Evolutionary conservation across 768 basidiomycete genomes (phyloP).

Genomic region (Collybia nuda): DNA sequence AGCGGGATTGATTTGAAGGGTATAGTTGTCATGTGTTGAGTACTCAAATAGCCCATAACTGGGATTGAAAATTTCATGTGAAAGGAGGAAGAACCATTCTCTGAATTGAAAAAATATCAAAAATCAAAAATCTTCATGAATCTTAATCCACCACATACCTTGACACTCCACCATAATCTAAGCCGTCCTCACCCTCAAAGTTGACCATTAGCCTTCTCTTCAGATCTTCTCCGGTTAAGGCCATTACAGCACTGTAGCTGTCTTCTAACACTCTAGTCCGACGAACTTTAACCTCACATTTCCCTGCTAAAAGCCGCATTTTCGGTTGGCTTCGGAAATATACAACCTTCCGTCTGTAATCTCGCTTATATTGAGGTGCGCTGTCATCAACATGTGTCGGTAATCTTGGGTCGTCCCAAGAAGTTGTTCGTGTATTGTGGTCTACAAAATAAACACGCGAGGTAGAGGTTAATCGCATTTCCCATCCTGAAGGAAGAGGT

Average conservation of each 20-base stretch:
- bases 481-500: conserved; percentile 89
- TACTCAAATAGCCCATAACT: conserved; percentile 84
- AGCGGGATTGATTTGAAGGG: conserved; percentile 76
- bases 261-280: conserved; percentile 84
- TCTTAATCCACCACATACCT: conserved; percentile 39
- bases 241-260: conserved; percentile 84
- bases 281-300: conserved; percentile 85
- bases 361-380: conserved; percentile 94
- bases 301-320: conserved; percentile 73
- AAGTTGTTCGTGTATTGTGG: conserved; percentile 86
- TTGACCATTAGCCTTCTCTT: conserved; percentile 71
- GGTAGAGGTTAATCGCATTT: conserved; percentile 88
- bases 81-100: conserved; percentile 86
- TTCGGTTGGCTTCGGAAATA: conserved; percentile 92
- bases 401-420: conserved; percentile 91
- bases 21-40: conserved; percentile 78
- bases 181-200: conserved; percentile 78
- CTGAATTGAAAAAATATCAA: conserved; percentile 35
- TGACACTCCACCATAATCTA: conserved; percentile 78
- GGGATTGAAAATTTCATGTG: conserved; percentile 82
- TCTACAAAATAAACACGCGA: conserved; percentile 90
- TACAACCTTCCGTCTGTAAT: conserved; percentile 88
- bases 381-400: conserved; percentile 82
- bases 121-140: conserved; percentile 3
- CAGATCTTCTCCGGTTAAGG: conserved; percentile 66